Percentiles rank a stretch among this genome's conserved stretches.
These are phyloP conservation scores for Penicillium roqueforti DNA, from an alignment of 495 filamentous ascomycete species.

Conservation along the genomic window DNA sequence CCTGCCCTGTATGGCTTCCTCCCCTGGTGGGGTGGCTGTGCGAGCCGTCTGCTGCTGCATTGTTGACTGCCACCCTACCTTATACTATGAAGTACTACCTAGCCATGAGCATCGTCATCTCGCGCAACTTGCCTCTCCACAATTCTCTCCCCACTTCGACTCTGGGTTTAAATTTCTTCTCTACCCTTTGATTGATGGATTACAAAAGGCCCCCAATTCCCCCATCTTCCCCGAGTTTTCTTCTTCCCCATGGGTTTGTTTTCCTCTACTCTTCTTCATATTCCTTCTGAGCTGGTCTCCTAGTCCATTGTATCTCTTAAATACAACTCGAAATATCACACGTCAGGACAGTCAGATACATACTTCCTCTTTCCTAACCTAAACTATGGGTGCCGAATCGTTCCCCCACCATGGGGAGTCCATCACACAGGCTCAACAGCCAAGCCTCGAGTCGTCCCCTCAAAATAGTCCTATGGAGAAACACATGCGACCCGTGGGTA, in stretches of 20 bases:
- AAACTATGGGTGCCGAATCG: slow-evolving; percentile 35
- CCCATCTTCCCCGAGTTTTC: slow-evolving; percentile 1
- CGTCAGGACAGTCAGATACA: not conserved
- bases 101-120: slow-evolving; percentile 9
- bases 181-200: not conserved
- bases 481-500: slow-evolving; percentile 21
- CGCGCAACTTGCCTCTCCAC: slow-evolving; percentile 20
- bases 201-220: slow-evolving; percentile 24
- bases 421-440: slow-evolving; percentile 31
- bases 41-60: slow-evolving; percentile 19
- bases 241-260: slow-evolving; percentile 19
- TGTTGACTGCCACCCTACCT: not conserved
- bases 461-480: slow-evolving; percentile 25
- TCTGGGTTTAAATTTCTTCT: not conserved
- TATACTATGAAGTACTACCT: not conserved
- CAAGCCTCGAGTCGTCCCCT: slow-evolving; percentile 24
- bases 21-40: slow-evolving; percentile 17
- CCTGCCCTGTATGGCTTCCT: slow-evolving; percentile 18
- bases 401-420: slow-evolving; percentile 36
- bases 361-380: not conserved
- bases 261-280: not conserved
- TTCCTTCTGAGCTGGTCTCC: not conserved
- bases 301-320: not conserved
- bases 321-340: not conserved
- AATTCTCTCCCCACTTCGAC: slow-evolving; percentile 18